phyloP scores from a whole-genome alignment of 1,139 yeast genomes.

The Nematodospora anomalae region DNA sequence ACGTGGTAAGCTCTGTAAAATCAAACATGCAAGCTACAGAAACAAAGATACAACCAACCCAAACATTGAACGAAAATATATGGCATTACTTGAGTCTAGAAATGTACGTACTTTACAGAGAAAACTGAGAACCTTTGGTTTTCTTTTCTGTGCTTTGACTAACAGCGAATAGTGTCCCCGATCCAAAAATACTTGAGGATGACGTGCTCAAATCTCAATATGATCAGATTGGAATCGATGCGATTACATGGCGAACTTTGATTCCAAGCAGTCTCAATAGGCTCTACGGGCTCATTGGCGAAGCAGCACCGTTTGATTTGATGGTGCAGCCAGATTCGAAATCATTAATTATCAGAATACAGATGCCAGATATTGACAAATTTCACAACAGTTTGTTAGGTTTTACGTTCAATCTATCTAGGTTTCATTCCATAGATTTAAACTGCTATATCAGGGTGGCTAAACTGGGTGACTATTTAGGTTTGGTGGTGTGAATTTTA shows the following conservation, averaged over 20 bases:
- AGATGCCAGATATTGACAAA: slow-evolving; percentile 27
- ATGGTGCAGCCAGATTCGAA: slow-evolving; percentile 15
- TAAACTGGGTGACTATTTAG: slow-evolving; percentile 20
- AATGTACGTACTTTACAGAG: slow-evolving; percentile 15
- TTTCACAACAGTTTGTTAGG: slow-evolving; percentile 32
- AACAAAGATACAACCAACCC: background rate
- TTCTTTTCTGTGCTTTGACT: background rate
- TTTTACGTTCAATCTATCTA: slow-evolving; percentile 29
- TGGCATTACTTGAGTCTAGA: slow-evolving; percentile 11
- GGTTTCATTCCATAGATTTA: slow-evolving; percentile 20
- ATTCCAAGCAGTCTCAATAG: slow-evolving; percentile 26
- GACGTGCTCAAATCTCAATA: background rate
- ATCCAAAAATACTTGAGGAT: slow-evolving; percentile 6
- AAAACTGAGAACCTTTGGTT: slow-evolving; percentile 1
- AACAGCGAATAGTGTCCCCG: slow-evolving; percentile 5
- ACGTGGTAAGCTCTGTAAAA: too few species aligned
- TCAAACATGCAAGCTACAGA: background rate
- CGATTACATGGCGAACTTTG: slow-evolving; percentile 34
- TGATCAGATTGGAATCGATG: slow-evolving; percentile 20
- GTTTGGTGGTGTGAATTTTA: slow-evolving; percentile 15
- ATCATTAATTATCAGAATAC: slow-evolving; percentile 24
- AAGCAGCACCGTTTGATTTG: slow-evolving; percentile 33
- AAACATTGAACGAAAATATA: slow-evolving; percentile 2
- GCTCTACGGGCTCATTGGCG: slow-evolving; percentile 40
- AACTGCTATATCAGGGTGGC: slow-evolving; percentile 24